phyloP scores from a whole-genome alignment of 768 basidiomycete species.

The Rubroboletus pulcherrimus region DNA sequence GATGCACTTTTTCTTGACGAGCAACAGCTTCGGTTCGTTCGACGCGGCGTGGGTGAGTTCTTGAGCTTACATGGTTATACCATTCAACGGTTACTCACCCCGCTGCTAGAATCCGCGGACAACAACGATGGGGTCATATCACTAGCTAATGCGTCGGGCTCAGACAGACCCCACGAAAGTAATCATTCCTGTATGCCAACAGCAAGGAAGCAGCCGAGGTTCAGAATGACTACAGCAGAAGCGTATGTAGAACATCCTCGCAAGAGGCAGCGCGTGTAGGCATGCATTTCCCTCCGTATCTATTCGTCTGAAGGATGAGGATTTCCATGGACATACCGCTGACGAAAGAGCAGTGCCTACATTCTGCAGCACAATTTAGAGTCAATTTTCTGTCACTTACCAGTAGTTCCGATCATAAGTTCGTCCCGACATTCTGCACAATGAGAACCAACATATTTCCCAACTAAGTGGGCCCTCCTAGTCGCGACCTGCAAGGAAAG shows the following conservation, averaged over 20 bases:
- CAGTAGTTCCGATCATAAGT: too few relatives aligned
- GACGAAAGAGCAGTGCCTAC: too few relatives aligned
- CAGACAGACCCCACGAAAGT: too few relatives aligned
- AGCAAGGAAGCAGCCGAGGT: neutral
- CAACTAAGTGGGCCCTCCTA: too few relatives aligned
- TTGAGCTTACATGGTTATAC: too few relatives aligned
- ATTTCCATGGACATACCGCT: neutral
- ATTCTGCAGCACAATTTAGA: too few relatives aligned
- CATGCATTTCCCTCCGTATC: too few relatives aligned
- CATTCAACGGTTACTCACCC: neutral
- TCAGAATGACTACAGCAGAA: conserved; percentile 1
- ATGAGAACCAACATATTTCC: too few relatives aligned
- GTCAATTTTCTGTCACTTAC: too few relatives aligned
- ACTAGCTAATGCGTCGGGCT: neutral
- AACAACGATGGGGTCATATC: neutral
- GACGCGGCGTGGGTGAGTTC: neutral
- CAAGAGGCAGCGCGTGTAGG: neutral
- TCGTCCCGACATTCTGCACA: too few relatives aligned
- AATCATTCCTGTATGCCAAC: neutral
- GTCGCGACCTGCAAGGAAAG: too few relatives aligned
- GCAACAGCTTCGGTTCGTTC: neutral
- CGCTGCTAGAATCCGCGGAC: neutral
- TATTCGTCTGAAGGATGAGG: too few relatives aligned
- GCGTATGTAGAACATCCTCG: neutral
- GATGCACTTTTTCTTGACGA: conserved; percentile 5